Conservation (phyloP, 2,329 filamentous ascomycete species). For the Cercospora sp. region DNA sequence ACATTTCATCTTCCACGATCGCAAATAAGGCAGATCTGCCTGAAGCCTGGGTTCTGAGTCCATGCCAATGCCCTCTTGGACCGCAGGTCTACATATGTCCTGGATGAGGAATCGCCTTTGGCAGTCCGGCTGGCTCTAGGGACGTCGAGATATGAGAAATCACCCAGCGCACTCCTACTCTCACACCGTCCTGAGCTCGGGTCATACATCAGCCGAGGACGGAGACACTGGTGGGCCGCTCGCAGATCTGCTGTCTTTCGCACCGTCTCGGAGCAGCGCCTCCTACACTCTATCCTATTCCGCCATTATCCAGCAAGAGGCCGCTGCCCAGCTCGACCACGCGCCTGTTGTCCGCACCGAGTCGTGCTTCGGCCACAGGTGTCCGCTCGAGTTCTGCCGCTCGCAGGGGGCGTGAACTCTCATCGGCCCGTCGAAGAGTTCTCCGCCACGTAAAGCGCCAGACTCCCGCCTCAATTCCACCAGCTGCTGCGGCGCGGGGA, state of each 20-base stretch:
- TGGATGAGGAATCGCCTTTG: not conserved
- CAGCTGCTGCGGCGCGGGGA: not conserved
- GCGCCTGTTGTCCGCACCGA: not conserved
- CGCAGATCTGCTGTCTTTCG: slow-evolving; percentile 6
- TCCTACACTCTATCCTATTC: not conserved
- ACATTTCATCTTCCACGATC: not conserved
- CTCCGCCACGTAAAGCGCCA: slow-evolving; percentile 11
- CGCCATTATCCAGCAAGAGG: not conserved
- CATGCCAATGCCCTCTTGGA: not conserved
- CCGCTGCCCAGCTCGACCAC: not conserved
- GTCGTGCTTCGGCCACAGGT: not conserved
- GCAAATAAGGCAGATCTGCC: not conserved
- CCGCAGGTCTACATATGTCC: not conserved
- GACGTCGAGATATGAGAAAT: not conserved
- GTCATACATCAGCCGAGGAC: not conserved
- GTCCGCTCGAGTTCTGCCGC: not conserved
- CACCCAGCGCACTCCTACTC: not conserved
- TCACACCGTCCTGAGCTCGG: not conserved
- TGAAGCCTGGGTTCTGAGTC: not conserved
- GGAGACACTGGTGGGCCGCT: not conserved
- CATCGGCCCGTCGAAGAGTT: not conserved
- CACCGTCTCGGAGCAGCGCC: slow-evolving; percentile 8
- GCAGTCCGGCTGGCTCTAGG: not conserved
- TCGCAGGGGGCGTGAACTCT: not conserved
- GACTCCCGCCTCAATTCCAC: slow-evolving; percentile 1